Conservation (phyloP, 805 yeast genomes). For the Kluyveromyces dobzhanskii region DNA sequence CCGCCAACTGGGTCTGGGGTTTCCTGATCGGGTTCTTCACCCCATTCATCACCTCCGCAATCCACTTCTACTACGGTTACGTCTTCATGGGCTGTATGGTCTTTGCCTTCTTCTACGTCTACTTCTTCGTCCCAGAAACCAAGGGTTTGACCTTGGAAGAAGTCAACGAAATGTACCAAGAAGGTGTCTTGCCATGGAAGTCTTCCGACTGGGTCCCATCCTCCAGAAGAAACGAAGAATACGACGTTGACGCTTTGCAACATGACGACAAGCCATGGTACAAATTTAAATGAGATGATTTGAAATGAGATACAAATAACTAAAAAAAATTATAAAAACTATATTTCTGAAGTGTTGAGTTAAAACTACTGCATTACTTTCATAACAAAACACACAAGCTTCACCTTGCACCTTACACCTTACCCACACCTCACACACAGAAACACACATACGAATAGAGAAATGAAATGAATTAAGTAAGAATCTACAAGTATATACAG, state of each 20-base stretch:
- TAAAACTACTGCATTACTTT: too few relatives aligned
- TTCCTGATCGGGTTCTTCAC: conserved; percentile 64
- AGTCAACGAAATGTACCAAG: conserved; percentile 56
- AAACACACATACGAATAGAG: too few relatives aligned
- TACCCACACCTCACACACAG: too few relatives aligned
- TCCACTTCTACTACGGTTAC: conserved; percentile 68
- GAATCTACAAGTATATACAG: too few relatives aligned
- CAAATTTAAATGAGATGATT: too few relatives aligned
- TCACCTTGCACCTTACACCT: too few relatives aligned
- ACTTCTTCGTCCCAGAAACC: conserved; percentile 69
- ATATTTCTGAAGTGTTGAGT: too few relatives aligned
- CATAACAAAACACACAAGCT: too few relatives aligned
- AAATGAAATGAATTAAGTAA: too few relatives aligned
- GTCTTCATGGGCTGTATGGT: conserved; percentile 54
- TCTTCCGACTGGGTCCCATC: conserved; percentile 49
- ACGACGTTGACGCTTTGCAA: conserved; percentile 21
- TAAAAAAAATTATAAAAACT: too few relatives aligned
- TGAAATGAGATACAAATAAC: too few relatives aligned
- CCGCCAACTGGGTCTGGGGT: conserved; percentile 63
- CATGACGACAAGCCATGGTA: conserved; percentile 26
- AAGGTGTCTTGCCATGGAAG: conserved; percentile 37
- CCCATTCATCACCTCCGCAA: conserved; percentile 58
- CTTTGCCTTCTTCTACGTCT: conserved; percentile 54
- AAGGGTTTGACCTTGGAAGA: conserved; percentile 77
- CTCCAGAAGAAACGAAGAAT: conserved; percentile 26